Conservation (phyloP, 495 filamentous ascomycete genomes). For the Daldinia caldariorum region DNA sequence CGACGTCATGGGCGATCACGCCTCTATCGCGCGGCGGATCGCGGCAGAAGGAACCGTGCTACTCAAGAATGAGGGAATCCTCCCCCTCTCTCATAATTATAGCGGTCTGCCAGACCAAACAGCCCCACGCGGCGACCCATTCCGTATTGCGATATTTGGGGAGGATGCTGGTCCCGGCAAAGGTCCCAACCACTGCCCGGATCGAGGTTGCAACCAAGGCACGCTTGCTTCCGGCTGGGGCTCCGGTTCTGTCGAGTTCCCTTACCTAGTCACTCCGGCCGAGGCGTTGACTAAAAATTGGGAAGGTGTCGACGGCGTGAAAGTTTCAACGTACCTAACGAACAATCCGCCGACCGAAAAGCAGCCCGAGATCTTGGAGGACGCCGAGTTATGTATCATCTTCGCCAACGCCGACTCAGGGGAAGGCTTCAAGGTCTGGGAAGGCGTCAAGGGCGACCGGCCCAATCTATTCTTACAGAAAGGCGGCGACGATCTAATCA, state of each 20-base stretch:
- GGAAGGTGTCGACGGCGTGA: neutral
- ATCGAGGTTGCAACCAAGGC: constrained; percentile 83
- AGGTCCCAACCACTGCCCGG: constrained; percentile 79
- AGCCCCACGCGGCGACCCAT: constrained; percentile 47
- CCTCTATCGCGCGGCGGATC: constrained; percentile 72
- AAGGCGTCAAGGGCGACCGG: constrained; percentile 80
- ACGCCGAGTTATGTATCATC: constrained; percentile 74
- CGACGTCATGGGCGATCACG: constrained; percentile 77
- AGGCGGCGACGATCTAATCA: constrained; percentile 76
- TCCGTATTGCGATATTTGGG: constrained; percentile 80
- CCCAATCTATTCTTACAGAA: constrained; percentile 82
- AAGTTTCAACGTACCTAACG: neutral
- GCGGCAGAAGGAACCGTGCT: constrained; percentile 87
- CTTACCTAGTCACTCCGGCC: constrained; percentile 78
- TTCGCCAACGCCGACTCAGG: constrained; percentile 71
- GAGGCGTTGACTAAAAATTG: constrained; percentile 64
- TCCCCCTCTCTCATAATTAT: constrained; percentile 45
- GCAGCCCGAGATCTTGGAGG: constrained; percentile 51
- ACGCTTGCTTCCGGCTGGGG: constrained; percentile 91
- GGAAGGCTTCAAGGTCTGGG: constrained; percentile 70
- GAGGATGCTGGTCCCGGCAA: constrained; percentile 79
- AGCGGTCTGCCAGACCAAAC: neutral
- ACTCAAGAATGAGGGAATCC: constrained; percentile 79
- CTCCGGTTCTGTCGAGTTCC: constrained; percentile 86
- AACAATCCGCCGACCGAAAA: constrained; percentile 14